Evolutionary conservation across 805 yeast species (phyloP).

Genomic region (Nakazawaea anatomiae): DNA sequence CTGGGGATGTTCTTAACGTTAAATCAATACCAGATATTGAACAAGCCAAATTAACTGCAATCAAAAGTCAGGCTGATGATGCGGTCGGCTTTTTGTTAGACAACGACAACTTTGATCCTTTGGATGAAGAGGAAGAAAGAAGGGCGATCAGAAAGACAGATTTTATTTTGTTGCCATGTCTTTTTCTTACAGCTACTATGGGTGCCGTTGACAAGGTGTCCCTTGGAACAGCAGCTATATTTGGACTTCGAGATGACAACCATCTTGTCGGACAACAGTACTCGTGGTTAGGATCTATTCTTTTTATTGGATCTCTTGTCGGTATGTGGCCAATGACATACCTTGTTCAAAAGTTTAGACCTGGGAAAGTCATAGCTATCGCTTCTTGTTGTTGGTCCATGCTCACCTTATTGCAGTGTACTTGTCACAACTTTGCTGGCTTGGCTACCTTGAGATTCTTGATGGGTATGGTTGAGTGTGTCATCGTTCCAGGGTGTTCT

Average conservation of each 20-base stretch:
- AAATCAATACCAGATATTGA: neutral
- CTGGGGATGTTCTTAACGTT: neutral
- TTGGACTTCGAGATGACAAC: conserved; percentile 28
- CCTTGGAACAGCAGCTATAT: conserved; percentile 30
- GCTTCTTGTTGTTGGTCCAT: conserved; percentile 17
- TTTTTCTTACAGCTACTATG: conserved; percentile 27
- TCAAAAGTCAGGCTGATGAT: conserved; percentile 17
- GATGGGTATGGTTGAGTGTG: conserved; percentile 35
- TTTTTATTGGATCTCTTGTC: conserved; percentile 36
- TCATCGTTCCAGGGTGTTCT: conserved; percentile 26
- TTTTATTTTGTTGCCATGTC: conserved; percentile 28
- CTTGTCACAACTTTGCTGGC: conserved; percentile 33
- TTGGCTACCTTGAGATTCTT: conserved; percentile 39
- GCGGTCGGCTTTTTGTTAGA: conserved; percentile 20
- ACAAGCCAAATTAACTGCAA: conserved; percentile 1
- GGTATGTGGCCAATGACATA: conserved; percentile 31
- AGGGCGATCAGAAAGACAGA: conserved; percentile 31
- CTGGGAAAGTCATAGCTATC: conserved; percentile 17
- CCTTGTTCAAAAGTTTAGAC: conserved; percentile 19
- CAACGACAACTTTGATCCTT: conserved; percentile 18
- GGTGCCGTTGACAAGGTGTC: conserved; percentile 34
- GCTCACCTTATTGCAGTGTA: conserved; percentile 15
- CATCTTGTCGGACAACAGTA: conserved; percentile 29
- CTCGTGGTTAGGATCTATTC: conserved; percentile 33
- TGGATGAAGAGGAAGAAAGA: conserved; percentile 23